Evolutionary conservation across 257 asterid species (phyloP), one percentile per base, ranked within the genome.

Genomic region (Salvia splendens): DNA sequence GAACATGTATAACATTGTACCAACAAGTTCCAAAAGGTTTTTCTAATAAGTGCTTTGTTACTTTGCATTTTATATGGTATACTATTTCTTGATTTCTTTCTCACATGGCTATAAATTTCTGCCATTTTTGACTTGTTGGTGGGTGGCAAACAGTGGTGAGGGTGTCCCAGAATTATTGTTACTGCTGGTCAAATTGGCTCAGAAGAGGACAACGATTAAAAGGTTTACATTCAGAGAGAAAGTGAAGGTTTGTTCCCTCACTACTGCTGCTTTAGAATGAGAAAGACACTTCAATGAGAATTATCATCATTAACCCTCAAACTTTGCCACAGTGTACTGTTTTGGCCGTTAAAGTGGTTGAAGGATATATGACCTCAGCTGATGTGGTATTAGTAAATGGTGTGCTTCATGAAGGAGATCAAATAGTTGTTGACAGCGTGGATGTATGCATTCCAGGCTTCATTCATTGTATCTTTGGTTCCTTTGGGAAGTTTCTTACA

Each of bases 21-120:
- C 99, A 55, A 94, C 99, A 4, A 94, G 99, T 72, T 97, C 99
- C 68, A 83, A 88, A 82, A 94, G 97, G 99, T 94, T 40, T 51
- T 62, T 69, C 51, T 73, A 64, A 59, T 65, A 48, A 46, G 62
- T 75, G 32, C 58, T 67, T 53, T n/a, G 28, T 14, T 68, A 40
- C n/a, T n/a, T n/a, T n/a, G n/a, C n/a, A n/a, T n/a, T n/a, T n/a
- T n/a, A n/a, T n/a, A n/a, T n/a, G n/a, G n/a, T n/a, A n/a, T n/a
- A n/a, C 24, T 65, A 33, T 50, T 55, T 72, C 15, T 49, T 38
- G 1, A 7, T 40, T 35, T 12, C 16, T 43, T 6, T 49, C 43
- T n/a, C n/a, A 28, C 50, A 30, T 53, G n/a, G 52, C 40, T 65
- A 45, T 76, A 49, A 17, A 41, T 56, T 38, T 62, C 28, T 30